phyloP scores from a whole-genome alignment of 208 protist species.

The Vickermania spadyakhi region DNA sequence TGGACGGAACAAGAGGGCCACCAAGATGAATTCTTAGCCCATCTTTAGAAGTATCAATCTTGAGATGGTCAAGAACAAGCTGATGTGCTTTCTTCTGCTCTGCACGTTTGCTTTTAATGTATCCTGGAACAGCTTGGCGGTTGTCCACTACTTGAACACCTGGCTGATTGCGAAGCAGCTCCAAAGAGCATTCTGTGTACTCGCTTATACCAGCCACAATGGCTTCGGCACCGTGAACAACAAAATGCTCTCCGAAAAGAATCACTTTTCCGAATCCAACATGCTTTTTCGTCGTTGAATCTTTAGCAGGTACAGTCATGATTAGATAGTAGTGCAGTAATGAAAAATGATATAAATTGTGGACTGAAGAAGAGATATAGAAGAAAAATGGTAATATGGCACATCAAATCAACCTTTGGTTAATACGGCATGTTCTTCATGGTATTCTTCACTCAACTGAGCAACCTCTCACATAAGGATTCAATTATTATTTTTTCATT shows the following conservation, averaged over 20 bases:
- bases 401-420: no score
- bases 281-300: slow-evolving; percentile 29
- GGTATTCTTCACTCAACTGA: no score
- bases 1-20: slow-evolving; percentile 62
- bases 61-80: slow-evolving; percentile 63
- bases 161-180: slow-evolving; percentile 20
- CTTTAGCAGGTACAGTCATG: slow-evolving; percentile 29
- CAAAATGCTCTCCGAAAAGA: slow-evolving; percentile 91
- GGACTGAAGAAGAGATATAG: no score
- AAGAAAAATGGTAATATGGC: no score
- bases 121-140: slow-evolving; percentile 66
- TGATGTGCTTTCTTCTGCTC: slow-evolving; percentile 72
- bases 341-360: neutral
- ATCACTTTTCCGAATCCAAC: slow-evolving; percentile 87
- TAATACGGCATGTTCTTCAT: no score
- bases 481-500: no score
- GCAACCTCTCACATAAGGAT: no score
- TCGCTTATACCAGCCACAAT: slow-evolving; percentile 72
- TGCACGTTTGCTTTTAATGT: slow-evolving; percentile 59
- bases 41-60: slow-evolving; percentile 46
- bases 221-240: slow-evolving; percentile 78
- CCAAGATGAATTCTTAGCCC: slow-evolving; percentile 51
- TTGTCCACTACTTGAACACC: slow-evolving; percentile 57
- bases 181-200: slow-evolving; percentile 64
- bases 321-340: neutral